Conservation (phyloP, 1,284 basidiomycete species). For the Naganishia cerealis region DNA sequence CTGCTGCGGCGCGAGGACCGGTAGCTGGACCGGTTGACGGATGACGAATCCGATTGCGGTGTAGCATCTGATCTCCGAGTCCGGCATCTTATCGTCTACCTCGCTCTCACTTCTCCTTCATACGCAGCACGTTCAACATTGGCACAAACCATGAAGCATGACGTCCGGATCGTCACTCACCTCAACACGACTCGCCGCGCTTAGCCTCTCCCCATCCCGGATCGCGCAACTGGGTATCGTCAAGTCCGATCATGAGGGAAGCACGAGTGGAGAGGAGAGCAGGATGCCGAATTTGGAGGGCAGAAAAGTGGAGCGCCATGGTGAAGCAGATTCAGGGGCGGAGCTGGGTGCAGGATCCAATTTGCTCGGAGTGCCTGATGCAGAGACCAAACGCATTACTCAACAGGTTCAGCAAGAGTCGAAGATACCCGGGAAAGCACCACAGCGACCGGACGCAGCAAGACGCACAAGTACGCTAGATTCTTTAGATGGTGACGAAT, state of each 20-base stretch:
- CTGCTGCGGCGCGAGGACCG: too few species aligned
- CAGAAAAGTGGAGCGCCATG: background rate
- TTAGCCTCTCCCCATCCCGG: constrained; percentile 22
- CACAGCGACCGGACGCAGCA: background rate
- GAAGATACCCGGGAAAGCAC: background rate
- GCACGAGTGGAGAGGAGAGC: background rate
- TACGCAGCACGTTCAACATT: too few species aligned
- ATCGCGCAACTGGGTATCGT: constrained; percentile 23
- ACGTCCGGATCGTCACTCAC: constrained; percentile 7
- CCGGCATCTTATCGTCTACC: too few species aligned
- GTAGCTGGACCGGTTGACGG: too few species aligned
- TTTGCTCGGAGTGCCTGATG: background rate
- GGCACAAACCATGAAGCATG: background rate
- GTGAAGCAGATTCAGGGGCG: background rate
- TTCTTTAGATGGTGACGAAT: constrained; percentile 12
- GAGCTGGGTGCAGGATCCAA: background rate
- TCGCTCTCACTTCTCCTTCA: too few species aligned
- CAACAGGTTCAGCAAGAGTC: background rate
- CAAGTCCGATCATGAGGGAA: background rate
- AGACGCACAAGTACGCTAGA: constrained; percentile 9
- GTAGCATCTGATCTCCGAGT: too few species aligned
- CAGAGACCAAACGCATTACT: background rate
- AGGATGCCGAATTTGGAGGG: background rate
- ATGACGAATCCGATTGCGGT: too few species aligned
- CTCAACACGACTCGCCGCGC: constrained; percentile 12